A percentile compares a stretch with the other conserved stretches of the same genome.
These are phyloP conservation scores for Ceratobasidium sp. DNA, from an alignment of 1,284 basidiomycete genomes.

Conservation along the genomic window DNA sequence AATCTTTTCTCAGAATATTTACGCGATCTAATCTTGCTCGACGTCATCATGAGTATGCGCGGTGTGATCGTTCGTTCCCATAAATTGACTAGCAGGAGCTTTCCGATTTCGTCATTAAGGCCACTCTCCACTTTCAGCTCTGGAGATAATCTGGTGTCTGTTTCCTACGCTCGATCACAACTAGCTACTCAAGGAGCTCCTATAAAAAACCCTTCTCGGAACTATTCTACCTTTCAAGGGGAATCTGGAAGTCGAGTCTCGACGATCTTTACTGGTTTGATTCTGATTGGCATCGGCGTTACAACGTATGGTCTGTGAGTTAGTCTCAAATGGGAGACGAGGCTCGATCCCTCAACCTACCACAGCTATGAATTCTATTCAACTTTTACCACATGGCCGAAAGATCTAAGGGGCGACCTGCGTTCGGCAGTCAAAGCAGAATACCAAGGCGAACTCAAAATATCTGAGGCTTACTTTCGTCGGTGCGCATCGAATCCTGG, in stretches of 20 bases:
- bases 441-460: conserved; percentile 69
- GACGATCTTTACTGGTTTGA: conserved; percentile 65
- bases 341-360: conserved; percentile 15
- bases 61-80: not conserved
- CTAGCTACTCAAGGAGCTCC: not conserved
- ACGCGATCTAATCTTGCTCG: not conserved
- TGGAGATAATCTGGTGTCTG: not conserved
- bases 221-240: conserved; percentile 4
- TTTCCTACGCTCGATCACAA: not conserved
- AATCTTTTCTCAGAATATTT: not conserved
- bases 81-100: not conserved
- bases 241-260: conserved; percentile 56
- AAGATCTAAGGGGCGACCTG: conserved; percentile 71
- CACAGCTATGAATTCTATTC: conserved; percentile 73
- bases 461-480: conserved; percentile 67
- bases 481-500: conserved; percentile 61
- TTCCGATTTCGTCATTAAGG: not conserved
- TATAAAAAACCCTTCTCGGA: not conserved
- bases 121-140: not conserved
- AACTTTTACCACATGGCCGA: conserved; percentile 74
- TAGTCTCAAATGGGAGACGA: not conserved
- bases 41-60: not conserved
- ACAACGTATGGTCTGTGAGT: conserved; percentile 71
- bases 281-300: conserved; percentile 64
- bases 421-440: conserved; percentile 75